Evolutionary conservation across 352 stramenopile genomes (phyloP), one percentile per base, ranked within the genome.

Genomic region (Pythium rishiriense): DNA sequence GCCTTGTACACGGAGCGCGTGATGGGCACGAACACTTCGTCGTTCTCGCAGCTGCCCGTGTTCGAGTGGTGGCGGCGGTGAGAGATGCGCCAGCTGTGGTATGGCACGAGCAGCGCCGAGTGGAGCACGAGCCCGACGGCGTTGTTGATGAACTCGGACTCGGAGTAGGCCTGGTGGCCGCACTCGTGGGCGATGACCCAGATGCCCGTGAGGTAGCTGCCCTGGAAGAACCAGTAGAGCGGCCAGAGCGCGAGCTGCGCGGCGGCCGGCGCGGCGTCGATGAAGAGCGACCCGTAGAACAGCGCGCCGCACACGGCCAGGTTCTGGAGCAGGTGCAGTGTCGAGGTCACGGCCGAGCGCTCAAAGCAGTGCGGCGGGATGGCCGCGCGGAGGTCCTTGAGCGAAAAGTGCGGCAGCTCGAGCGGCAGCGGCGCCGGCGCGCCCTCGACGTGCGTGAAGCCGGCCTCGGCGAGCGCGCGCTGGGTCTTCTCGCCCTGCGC

Each of bases 161-260:
- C 83, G 35, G 88, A 98, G 76, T 98, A 99, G 37, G 96, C 91
- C 70, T 98, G 94, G 79, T 99, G 97, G 47, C 97, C 97, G 72
- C 97, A 99, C 73, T 99, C 97, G 73, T 99, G 97, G 0, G 93
- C 97, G 11, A 99, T 70, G 31, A 99, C 96, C 97, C 97, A 99
- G 39, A 98, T 88, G 47, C 97, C 97, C 43, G 97, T 99, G 52
- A 98, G 79, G 69, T 99, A 98, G 61, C 85, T 97, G 68, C 97
- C 97, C 83, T 99, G 96, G 74, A 97, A 93, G 78, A 98, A 99
- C 78, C 94, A 98, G 81, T 99, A 99, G 46, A 94, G 63, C 4
- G 89, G 83, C 97, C 97, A 99, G 39, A 94, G 83, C 62, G 86
- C 56, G 50, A 73, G 75, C 14, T 65, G 78, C 42, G 74, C 69